Evolutionary conservation across 73 alveolate genomes (phyloP), one percentile per base, ranked within the genome.

Genomic region (Loxodes magnus): DNA sequence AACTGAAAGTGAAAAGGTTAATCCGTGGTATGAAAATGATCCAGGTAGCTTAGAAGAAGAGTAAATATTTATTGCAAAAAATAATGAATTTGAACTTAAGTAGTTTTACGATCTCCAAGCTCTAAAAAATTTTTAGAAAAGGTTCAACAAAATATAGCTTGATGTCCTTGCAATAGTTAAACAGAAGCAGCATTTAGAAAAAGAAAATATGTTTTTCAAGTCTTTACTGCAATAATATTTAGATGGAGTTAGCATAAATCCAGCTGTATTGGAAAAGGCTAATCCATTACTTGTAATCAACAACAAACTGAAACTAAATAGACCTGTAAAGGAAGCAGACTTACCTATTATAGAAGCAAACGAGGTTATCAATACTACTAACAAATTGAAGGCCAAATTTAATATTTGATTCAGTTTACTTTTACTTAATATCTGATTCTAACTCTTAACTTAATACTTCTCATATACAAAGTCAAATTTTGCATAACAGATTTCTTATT

Each of bases 191-290:
- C 84, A 89, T 26, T 79, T 92, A 31, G 94, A 92, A 56, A 87
- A 89, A 57, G 97, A 92, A 53, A 92, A 88, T 64, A 77, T 84
- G 75, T 66, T 88, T 69, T 68, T 92, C 43, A 84, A 92, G 76
- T 67, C 87, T 48, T 81, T 88, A 58, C 71, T 92, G 56, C 88
- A 92, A 66, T 85, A 92, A 67, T 92, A 92, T 58, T 65, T 84
- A 41, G 98, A 92, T 81, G 97, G 97, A 41, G 90, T 92, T 56
- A 78, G 88, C 57, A 94, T 90, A 56, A 92, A 92, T 71, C 90
- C 87, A 59, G 98, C 84, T 68, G 98, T 92, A 39, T 76, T 88
- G 95, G 68, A 78, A 30, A 71, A 74, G 49, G 82, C 79, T 50
- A 92, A 92, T 64, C 98, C 97, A 16, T 58, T 92, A 36, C 73